phyloP scores from a whole-genome alignment of 192 early-diverging fungal genomes.

The Entomortierella parvispora region DNA sequence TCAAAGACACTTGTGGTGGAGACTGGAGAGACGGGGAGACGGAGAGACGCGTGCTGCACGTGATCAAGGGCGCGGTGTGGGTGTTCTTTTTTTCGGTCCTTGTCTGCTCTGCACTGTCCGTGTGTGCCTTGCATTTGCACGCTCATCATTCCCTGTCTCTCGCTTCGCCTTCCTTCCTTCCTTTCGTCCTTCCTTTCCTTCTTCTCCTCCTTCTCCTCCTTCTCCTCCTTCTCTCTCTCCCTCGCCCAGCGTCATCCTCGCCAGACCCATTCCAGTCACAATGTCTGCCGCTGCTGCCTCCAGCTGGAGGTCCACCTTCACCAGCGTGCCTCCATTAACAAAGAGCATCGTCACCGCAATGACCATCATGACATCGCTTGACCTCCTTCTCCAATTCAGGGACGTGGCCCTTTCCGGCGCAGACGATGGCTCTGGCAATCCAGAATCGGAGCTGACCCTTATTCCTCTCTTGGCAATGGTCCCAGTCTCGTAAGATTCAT shows the following conservation, averaged over 20 bases:
- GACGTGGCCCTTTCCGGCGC: slow-evolving; percentile 6
- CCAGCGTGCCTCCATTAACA: slow-evolving; percentile 56
- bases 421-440: neutral
- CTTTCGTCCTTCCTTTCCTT: neutral
- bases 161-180: neutral
- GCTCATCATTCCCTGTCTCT: neutral
- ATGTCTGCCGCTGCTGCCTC: neutral
- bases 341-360: slow-evolving; percentile 44
- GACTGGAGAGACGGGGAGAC: neutral
- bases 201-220: neutral
- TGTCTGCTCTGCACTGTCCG: slow-evolving; percentile 1
- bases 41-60: neutral
- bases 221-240: too few species aligned
- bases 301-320: slow-evolving; percentile 26
- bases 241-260: too few species aligned
- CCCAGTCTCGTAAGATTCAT: slow-evolving; percentile 23
- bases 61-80: too few species aligned
- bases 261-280: too few species aligned
- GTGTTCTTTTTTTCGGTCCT: too few species aligned
- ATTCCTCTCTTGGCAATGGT: slow-evolving; percentile 22
- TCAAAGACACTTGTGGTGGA: neutral
- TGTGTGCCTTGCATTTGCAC: neutral
- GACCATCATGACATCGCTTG: slow-evolving; percentile 34
- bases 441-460: neutral
- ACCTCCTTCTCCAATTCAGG: slow-evolving; percentile 15